These are phyloP conservation scores for Mycena kentingensis DNA, from an alignment of 768 basidiomycete species.

Conservation along the genomic window DNA sequence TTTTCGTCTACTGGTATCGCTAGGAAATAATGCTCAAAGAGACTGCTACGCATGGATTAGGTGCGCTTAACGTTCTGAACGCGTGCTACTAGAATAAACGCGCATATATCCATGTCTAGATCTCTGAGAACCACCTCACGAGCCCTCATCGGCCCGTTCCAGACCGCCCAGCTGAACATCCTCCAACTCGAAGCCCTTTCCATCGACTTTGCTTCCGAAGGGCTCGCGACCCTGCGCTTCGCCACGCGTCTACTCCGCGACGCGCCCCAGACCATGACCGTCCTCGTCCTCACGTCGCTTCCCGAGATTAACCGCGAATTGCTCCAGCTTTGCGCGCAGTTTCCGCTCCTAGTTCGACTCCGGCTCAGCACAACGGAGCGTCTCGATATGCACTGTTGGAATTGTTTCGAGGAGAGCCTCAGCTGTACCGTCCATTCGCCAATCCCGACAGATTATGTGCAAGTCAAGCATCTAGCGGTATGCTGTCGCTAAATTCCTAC, in stretches of 20 bases:
- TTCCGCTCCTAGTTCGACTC: slow-evolving; percentile 49
- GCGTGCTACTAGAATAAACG: slow-evolving; percentile 12
- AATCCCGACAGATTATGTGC: slow-evolving; percentile 51
- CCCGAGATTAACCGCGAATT: slow-evolving; percentile 57
- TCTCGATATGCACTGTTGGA: slow-evolving; percentile 57
- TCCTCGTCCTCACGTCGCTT: slow-evolving; percentile 53
- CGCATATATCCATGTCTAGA: slow-evolving; percentile 26
- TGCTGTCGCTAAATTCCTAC: slow-evolving; percentile 28
- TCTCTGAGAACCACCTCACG: slow-evolving; percentile 35
- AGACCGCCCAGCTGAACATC: slow-evolving; percentile 28
- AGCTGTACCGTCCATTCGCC: slow-evolving; percentile 61
- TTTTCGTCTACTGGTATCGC: slow-evolving; percentile 26
- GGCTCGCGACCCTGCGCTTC: slow-evolving; percentile 48
- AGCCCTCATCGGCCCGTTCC: slow-evolving; percentile 27
- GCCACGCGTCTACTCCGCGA: slow-evolving; percentile 33
- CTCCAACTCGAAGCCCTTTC: slow-evolving; percentile 42
- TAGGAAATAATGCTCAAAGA: slow-evolving; percentile 24
- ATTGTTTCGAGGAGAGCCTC: slow-evolving; percentile 65
- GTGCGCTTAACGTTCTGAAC: slow-evolving; percentile 34
- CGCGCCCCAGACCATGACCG: slow-evolving; percentile 41
- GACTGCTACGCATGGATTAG: slow-evolving; percentile 47
- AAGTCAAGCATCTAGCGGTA: slow-evolving; percentile 53
- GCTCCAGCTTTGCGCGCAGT: slow-evolving; percentile 45
- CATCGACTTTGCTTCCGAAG: slow-evolving; percentile 46
- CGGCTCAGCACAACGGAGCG: slow-evolving; percentile 62